Conservation (phyloP, 2,329 filamentous ascomycete genomes). For the Lasiodiplodia sp. region DNA sequence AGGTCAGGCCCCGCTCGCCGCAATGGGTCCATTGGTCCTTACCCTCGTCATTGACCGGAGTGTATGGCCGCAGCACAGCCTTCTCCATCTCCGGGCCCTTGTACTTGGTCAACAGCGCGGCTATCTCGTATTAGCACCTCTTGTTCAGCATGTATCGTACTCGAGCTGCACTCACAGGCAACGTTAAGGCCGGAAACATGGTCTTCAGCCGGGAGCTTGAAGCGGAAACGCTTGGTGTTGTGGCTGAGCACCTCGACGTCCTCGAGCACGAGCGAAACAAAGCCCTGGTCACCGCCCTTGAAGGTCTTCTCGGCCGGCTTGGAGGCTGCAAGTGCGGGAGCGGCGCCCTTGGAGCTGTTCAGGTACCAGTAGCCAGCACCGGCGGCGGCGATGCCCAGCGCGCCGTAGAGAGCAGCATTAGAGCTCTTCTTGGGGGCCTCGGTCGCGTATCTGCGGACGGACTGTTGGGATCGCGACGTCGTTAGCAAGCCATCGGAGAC, state of each 20-base stretch:
- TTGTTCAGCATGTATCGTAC: not conserved
- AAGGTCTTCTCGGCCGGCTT: constrained; percentile 61
- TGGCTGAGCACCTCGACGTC: constrained; percentile 83
- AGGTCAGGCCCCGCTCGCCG: not conserved
- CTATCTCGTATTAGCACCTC: constrained; percentile 42
- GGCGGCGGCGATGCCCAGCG: constrained; percentile 62
- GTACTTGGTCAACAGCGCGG: constrained; percentile 88
- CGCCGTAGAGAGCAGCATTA: constrained; percentile 67
- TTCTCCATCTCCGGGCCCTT: constrained; percentile 84
- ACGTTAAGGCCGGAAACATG: constrained; percentile 82
- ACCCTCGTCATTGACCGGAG: constrained; percentile 87
- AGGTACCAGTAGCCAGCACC: constrained; percentile 64
- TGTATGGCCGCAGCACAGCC: constrained; percentile 89
- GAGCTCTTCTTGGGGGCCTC: constrained; percentile 63
- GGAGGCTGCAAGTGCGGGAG: constrained; percentile 42
- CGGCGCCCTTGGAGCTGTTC: constrained; percentile 38
- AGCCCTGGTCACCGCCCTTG: constrained; percentile 88
- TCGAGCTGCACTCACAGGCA: constrained; percentile 63
- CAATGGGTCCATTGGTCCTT: constrained; percentile 38
- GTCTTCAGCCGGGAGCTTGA: constrained; percentile 83
- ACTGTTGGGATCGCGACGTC: constrained; percentile 50
- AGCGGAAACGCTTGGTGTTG: constrained; percentile 93
- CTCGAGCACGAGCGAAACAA: constrained; percentile 80
- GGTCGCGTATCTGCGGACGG: constrained; percentile 77
- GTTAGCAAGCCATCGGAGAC: constrained; percentile 29